Evolutionary conservation across 108 stramenopile genomes (phyloP), one percentile per base, ranked within the genome.

Genomic region (Cylindrotheca closterium): DNA sequence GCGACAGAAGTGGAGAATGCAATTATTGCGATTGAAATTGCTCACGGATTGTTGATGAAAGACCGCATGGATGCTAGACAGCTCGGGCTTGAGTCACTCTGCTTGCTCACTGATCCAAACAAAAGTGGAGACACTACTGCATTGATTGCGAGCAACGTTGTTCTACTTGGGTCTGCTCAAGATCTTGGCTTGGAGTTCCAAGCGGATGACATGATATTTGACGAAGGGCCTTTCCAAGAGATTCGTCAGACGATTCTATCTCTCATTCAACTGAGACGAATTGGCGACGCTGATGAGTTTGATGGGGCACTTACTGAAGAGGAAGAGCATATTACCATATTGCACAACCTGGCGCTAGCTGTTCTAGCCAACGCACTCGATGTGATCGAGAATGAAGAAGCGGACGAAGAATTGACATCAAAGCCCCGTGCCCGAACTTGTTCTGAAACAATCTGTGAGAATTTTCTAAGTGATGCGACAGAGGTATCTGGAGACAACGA

Each of bases 31-130:
- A 63, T 93, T 62, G 86, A 87, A 54, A 94, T 94, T 67, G 93
- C 93, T 17, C 88, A 87, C 30, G 82, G 86, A 28, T 68, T 94
- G 21, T 63, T 94, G 45, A 85, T 79, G 80, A 94, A 91, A 63
- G 93, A 94, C 70, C 87, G 93, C 28, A 82, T 91, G 67, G 93
- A 94, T 77, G 93, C 93, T 4, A 67, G 80, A 22, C 72, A 77
- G 33, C 63, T 94, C 21, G 93, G 93, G 17, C 73, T 94, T 55
- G 93, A 94, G 60, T 82, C 80, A 31, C 77, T 93, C 18, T 84
- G 84, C 29, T 45, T 93, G 28, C 58, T 93, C 30, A 93, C 92
- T 2, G 92, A 93, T 58, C 87, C 92, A 26, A 67, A 71, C 17
- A 88, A 88, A 66, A 89, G 89, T 25, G 83, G 87, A 32, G 51